Evolutionary conservation across 305 asterid genomes (phyloP).

Genomic region (Euphrasia arctica): DNA sequence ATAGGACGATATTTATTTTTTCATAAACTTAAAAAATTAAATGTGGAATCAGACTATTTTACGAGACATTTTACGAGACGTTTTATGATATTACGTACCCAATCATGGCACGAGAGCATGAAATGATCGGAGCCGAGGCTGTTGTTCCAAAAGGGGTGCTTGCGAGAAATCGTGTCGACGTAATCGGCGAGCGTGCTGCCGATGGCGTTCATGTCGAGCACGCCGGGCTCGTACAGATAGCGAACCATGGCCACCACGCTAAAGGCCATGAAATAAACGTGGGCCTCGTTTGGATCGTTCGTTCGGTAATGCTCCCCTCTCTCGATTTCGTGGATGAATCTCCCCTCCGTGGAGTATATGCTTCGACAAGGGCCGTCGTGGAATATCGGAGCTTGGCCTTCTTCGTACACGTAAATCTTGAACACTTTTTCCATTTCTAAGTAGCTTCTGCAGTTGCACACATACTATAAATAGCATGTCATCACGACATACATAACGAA

Average conservation of each 20-base stretch:
- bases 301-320: conserved; percentile 49
- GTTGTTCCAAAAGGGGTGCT: conserved; percentile 67
- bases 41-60: too few species aligned
- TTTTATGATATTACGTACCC: conserved; percentile 39
- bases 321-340: conserved; percentile 73
- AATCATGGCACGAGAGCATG: conserved; percentile 89
- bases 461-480: background rate
- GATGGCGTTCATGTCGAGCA: conserved; percentile 41
- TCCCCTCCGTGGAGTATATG: conserved; percentile 81
- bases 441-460: conserved; percentile 47
- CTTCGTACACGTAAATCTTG: conserved; percentile 70
- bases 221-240: conserved; percentile 47
- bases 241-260: conserved; percentile 70
- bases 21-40: too few species aligned
- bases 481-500: too few species aligned
- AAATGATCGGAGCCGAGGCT: conserved; percentile 74
- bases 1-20: too few species aligned
- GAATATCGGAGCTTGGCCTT: conserved; percentile 77
- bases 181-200: conserved; percentile 58
- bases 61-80: too few species aligned
- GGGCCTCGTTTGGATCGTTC: conserved; percentile 57
- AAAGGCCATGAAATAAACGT: conserved; percentile 71
- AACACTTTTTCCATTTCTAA: conserved; percentile 65
- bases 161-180: conserved; percentile 44
- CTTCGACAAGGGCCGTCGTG: conserved; percentile 73